These are phyloP conservation scores for Metschnikowia amazonensis DNA, from an alignment of 805 yeast genomes.

Conservation along the genomic window DNA sequence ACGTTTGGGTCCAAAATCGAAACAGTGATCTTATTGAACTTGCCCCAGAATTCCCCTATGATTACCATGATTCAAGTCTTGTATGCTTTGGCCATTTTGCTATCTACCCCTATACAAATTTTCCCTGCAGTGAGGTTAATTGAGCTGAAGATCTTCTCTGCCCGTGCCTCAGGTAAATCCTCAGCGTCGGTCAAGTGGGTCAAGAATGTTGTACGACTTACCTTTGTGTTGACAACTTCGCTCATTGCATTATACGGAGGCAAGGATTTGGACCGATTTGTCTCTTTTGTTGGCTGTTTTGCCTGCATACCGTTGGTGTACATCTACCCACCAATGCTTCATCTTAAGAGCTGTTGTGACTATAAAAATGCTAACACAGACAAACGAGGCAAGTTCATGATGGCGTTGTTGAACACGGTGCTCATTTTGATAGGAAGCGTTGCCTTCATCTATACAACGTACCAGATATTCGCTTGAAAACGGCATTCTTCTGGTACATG, in stretches of 20 bases:
- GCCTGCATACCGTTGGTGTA: conserved; percentile 84
- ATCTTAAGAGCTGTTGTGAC: conserved; percentile 49
- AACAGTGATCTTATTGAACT: conserved; percentile 67
- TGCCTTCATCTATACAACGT: conserved; percentile 67
- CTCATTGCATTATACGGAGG: conserved; percentile 65
- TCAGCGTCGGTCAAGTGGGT: conserved; percentile 56
- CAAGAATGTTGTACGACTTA: conserved; percentile 56
- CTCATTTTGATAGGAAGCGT: conserved; percentile 54
- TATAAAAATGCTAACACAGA: conserved; percentile 19
- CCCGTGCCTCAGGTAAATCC: conserved; percentile 51
- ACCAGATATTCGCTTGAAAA: conserved; percentile 11
- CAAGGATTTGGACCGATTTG: conserved; percentile 65
- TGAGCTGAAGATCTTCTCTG: conserved; percentile 54
- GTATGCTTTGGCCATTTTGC: conserved; percentile 68
- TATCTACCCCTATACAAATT: conserved; percentile 77
- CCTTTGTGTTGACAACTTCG: conserved; percentile 52
- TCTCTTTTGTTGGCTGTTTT: conserved; percentile 77
- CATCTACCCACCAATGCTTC: conserved; percentile 80
- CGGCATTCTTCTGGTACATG: too few species aligned
- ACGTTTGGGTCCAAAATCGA: conserved; percentile 63
- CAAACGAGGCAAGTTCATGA: conserved; percentile 30
- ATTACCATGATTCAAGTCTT: conserved; percentile 66
- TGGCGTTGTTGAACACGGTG: conserved; percentile 44
- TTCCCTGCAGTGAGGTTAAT: conserved; percentile 75
- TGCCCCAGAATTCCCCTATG: conserved; percentile 62